A percentile compares a stretch with the other conserved stretches of the same genome.
Conservation (phyloP, 177 flowering plant genomes). For the Tripterygium wilfordii region DNA sequence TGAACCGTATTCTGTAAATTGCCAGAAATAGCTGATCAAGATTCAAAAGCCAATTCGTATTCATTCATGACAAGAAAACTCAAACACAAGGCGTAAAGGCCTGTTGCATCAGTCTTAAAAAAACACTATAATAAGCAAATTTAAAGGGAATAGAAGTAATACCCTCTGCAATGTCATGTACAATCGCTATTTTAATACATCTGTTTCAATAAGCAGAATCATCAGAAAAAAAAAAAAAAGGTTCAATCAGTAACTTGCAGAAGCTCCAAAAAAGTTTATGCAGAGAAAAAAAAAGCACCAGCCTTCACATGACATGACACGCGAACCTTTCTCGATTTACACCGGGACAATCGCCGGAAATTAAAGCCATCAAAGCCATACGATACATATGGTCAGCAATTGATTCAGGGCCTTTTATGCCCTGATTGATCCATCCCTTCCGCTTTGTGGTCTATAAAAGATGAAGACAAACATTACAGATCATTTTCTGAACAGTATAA, state of each 20-base stretch:
- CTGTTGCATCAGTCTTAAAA: no score
- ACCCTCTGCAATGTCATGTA: constrained; percentile 99
- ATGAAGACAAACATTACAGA: constrained; percentile 6
- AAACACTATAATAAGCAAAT: background rate
- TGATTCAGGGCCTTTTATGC: constrained; percentile 89
- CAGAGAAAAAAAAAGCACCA: background rate
- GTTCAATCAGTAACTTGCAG: no score
- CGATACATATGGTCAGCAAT: constrained; percentile 98
- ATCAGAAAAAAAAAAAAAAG: background rate
- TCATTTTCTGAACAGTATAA: no score
- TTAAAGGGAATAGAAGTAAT: constrained; percentile 7
- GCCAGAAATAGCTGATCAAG: no score
- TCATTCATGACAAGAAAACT: no score
- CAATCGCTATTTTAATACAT: constrained; percentile 95
- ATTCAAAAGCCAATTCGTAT: no score
- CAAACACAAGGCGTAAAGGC: no score
- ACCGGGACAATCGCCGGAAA: constrained; percentile 74
- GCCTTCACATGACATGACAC: background rate
- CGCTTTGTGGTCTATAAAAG: constrained; percentile 76
- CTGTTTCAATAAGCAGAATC: constrained; percentile 27
- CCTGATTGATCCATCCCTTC: constrained; percentile 94
- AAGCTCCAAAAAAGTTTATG: no score
- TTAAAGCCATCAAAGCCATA: constrained; percentile 90
- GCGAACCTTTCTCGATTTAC: constrained; percentile 81
- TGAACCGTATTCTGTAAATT: no score